Evolutionary conservation across 2,329 filamentous ascomycete genomes (phyloP).

Genomic region (Aspergillus awamori): DNA sequence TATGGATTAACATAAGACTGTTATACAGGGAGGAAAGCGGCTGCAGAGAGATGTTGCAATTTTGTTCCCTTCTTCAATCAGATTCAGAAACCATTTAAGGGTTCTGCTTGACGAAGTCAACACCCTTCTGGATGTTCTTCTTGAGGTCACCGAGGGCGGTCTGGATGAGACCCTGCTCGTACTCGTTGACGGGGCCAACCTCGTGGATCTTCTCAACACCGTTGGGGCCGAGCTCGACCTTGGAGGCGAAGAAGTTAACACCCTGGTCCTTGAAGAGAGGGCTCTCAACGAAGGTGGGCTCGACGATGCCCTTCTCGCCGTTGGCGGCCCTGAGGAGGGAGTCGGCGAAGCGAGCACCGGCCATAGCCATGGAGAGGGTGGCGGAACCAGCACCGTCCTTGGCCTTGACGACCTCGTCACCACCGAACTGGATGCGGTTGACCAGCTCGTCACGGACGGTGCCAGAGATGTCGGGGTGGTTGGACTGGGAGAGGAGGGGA

Average conservation of each 20-base stretch:
- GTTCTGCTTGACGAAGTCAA: slow-evolving; percentile 66
- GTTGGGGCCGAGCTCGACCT: slow-evolving; percentile 92
- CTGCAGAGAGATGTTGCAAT: slow-evolving; percentile 13
- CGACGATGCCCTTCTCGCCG: slow-evolving; percentile 91
- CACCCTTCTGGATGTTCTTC: slow-evolving; percentile 85
- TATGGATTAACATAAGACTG: slow-evolving; percentile 25
- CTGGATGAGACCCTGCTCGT: slow-evolving; percentile 88
- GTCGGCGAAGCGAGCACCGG: slow-evolving; percentile 83
- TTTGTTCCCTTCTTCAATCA: slow-evolving; percentile 1
- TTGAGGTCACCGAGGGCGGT: slow-evolving; percentile 70
- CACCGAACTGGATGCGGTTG: slow-evolving; percentile 96
- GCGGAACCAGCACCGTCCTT: slow-evolving; percentile 97
- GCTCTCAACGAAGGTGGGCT: slow-evolving; percentile 96
- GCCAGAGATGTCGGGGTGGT: slow-evolving; percentile 79
- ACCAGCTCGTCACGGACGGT: slow-evolving; percentile 75
- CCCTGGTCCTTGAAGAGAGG: slow-evolving; percentile 98
- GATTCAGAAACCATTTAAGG: slow-evolving; percentile 41
- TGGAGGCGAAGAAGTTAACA: slow-evolving; percentile 94
- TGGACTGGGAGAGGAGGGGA: slow-evolving; percentile 92
- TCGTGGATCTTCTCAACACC: slow-evolving; percentile 93
- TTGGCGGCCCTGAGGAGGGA: slow-evolving; percentile 88
- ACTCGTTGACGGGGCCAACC: slow-evolving; percentile 78
- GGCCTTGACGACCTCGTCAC: slow-evolving; percentile 98
- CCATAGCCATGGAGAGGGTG: slow-evolving; percentile 98
- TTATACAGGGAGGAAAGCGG: slow-evolving; percentile 33